phyloP scores from a whole-genome alignment of 2,329 filamentous ascomycete species.

The Fusarium acutatum region DNA sequence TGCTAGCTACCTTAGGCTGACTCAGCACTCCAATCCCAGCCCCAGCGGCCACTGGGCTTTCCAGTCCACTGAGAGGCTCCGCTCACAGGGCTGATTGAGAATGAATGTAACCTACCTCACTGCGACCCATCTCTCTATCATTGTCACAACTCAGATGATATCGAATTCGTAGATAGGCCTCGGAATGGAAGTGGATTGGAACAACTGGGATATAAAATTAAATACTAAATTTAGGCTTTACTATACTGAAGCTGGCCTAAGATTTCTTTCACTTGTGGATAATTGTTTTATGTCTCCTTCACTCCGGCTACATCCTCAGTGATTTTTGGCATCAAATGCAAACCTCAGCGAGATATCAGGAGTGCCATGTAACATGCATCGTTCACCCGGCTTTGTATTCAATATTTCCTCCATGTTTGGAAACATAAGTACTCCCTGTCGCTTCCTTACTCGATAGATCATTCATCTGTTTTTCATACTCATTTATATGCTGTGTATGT shows the following conservation, averaged over 20 bases:
- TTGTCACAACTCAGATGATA: neutral
- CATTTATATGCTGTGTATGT: neutral
- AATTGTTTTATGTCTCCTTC: neutral
- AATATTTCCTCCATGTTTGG: neutral
- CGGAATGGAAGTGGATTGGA: neutral
- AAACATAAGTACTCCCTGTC: neutral
- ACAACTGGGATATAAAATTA: neutral
- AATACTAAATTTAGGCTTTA: neutral
- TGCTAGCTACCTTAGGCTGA: slow-evolving; percentile 29
- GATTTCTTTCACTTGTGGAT: neutral
- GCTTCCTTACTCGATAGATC: neutral
- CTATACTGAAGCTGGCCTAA: neutral
- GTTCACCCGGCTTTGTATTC: neutral
- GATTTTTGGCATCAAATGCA: neutral
- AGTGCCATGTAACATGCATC: neutral
- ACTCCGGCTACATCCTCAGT: neutral
- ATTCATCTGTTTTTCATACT: neutral
- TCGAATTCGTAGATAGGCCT: neutral
- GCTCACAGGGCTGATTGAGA: slow-evolving; percentile 28
- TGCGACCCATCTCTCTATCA: neutral
- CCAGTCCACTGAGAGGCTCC: slow-evolving; percentile 1
- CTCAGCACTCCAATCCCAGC: slow-evolving; percentile 26
- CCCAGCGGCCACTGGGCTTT: neutral
- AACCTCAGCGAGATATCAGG: neutral
- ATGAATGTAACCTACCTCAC: neutral